Evolutionary conservation across 2,329 filamentous ascomycete genomes (phyloP), one percentile per base, ranked within the genome.

Genomic region (Cladosporium sp.): DNA sequence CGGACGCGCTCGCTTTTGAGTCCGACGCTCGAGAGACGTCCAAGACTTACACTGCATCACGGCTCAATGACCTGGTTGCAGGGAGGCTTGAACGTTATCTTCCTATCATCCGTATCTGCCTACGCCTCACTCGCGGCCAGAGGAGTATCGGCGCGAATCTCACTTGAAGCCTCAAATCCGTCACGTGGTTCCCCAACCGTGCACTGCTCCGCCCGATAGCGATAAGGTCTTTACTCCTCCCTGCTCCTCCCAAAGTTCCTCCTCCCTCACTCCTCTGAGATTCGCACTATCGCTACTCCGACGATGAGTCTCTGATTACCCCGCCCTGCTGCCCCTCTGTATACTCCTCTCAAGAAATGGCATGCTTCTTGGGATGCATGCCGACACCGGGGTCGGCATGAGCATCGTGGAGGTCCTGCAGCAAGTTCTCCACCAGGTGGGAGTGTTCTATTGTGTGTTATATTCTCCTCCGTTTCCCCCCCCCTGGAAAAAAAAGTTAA

Each of bases 101-200:
- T 57, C 29, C 53, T 57, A 57, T 57, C 53, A 16, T 21, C 53
- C 33, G 33, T 12, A 37, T 35, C 16, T 21, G 29, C n/a, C 18
- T 31, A 57, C 33, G 53, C 29, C 21, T 37, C 33, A 21, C 29
- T 11, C 10, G 10, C 57, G 57, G 57, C 57, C 26, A 46, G 57
- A 60, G 57, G 57, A 60, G 57, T 58, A 58, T 58, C 57, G 46
- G 57, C 14, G 37, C 33, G 49, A 46, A 29, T 35, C 29, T 57
- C 53, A 37, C 16, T 33, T 12, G 18, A 37, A 14, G 53, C 8
- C 29, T 33, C 29, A 8, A 35, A 35, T 33, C 31, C 31, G n/a
- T 57, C 53, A 57, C 53, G 53, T 57, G 53, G 53, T 33, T 31
- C 53, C 53, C 53, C 53, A 57, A 26, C 31, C 53, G 53, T 57